Evolutionary conservation across 202 grass and related monocot species (phyloP), one percentile per base, ranked within the genome.

Genomic region (Sporobolus alterniflorus): DNA sequence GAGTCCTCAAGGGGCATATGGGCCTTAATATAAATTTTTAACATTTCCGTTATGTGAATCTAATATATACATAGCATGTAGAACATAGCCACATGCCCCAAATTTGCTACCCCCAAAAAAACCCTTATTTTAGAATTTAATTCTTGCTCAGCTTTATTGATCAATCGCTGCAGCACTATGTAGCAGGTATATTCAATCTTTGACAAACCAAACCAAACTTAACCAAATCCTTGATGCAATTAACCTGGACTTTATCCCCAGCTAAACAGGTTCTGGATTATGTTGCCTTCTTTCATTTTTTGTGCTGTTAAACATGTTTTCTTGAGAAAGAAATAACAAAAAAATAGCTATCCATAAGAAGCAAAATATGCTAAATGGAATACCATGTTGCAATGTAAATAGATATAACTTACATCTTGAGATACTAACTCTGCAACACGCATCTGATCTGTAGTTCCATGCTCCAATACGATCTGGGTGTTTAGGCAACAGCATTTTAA

Each of bases 371-470:
- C 15, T 80, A 75, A 34, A 84, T 64, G 21, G 28, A 85, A 16
- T 34, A 81, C 10, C 64, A 89, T 55, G 63, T 30, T 36, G 26
- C 28, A 44, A 71, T 64, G 55, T 44, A 73, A 82, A 77, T 8
- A 9, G 77, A 29, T 78, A 73, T 43, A 14, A 83, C 92, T 93
- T 93, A 98, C 96, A 93, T 98, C 89, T 87, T 87, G 77, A 74
- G 29, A 74, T 86, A 98, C 90, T 80, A 90, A 88, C 51, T 98
- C 69, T 39, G 84, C 69, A 28, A 92, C 86, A 52, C 28, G 82
- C 73, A 72, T 87, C 73, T 87, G 76, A 86, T 93, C 82, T 42
- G 61, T 55, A 60, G 59, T 82, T 74, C 78, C 81, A 59, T 85
- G 86, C 71, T 89, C 90, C 65, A 88, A 71, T 84, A 95, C 78